phyloP scores from a whole-genome alignment of 192 early-diverging fungal species.

The Coemansia erecta region DNA sequence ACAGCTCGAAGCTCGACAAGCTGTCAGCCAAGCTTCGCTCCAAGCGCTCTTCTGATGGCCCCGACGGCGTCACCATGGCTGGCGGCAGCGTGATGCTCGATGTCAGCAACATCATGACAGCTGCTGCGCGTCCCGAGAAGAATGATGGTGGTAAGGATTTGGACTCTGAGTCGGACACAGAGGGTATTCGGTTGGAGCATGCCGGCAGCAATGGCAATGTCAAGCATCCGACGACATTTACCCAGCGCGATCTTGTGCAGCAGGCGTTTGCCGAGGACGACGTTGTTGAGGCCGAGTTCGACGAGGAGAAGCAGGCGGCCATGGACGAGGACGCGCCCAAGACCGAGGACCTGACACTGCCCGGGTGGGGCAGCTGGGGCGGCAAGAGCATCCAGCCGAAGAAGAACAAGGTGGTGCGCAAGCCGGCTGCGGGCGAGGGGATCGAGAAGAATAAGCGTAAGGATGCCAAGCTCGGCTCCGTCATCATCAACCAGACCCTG shows the following conservation, averaged over 20 bases:
- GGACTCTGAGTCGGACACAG: slow-evolving; percentile 17
- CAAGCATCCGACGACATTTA: slow-evolving; percentile 54
- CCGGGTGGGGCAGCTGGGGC: slow-evolving; percentile 93
- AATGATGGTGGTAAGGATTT: slow-evolving; percentile 17
- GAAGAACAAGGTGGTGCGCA: slow-evolving; percentile 60
- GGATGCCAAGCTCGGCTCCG: slow-evolving; percentile 52
- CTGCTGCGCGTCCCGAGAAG: slow-evolving; percentile 9
- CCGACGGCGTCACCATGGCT: neutral
- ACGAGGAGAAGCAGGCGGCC: slow-evolving; percentile 72
- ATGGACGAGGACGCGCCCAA: slow-evolving; percentile 76
- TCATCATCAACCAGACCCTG: slow-evolving; percentile 90
- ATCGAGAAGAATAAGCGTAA: slow-evolving; percentile 17
- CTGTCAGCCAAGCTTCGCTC: slow-evolving; percentile 65
- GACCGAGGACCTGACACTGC: slow-evolving; percentile 79
- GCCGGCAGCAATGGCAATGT: slow-evolving; percentile 40
- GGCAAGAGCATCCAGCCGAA: slow-evolving; percentile 63
- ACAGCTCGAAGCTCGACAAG: slow-evolving; percentile 63
- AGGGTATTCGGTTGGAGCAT: slow-evolving; percentile 18
- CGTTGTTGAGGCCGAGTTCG: slow-evolving; percentile 83
- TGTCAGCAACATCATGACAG: slow-evolving; percentile 58
- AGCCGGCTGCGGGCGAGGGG: slow-evolving; percentile 31
- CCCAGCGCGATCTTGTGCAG: slow-evolving; percentile 81
- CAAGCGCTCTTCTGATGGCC: slow-evolving; percentile 44
- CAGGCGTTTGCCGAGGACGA: slow-evolving; percentile 96
- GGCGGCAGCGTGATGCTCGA: slow-evolving; percentile 63